Percentiles rank a stretch among this genome's conserved stretches.
Evolutionary conservation across 768 basidiomycete species (phyloP).

Genomic region (Lenzites betulinus): DNA sequence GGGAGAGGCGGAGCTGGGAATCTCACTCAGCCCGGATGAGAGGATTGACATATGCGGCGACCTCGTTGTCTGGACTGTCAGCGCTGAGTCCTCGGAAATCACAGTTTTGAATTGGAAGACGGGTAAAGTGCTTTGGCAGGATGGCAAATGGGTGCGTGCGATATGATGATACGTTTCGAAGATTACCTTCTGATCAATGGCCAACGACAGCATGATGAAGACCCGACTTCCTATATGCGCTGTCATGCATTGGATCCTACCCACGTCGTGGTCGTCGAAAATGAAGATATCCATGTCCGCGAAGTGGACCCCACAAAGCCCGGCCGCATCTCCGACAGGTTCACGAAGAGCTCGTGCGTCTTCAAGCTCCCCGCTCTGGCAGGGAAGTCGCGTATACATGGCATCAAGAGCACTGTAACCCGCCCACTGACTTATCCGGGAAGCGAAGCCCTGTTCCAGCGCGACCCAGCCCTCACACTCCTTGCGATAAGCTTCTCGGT

Average conservation of each 20-base stretch:
- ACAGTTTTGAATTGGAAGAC: conserved; percentile 12
- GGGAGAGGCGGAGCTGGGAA: not conserved
- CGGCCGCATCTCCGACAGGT: not conserved
- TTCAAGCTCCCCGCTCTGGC: not conserved
- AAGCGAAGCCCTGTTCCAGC: not conserved
- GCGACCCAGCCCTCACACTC: not conserved
- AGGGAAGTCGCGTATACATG: not conserved
- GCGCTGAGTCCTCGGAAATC: not conserved
- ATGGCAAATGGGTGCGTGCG: conserved; percentile 1
- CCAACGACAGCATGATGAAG: not conserved
- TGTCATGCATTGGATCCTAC: not conserved
- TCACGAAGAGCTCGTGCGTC: no score
- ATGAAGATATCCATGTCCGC: not conserved
- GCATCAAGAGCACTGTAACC: not conserved
- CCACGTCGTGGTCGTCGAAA: not conserved
- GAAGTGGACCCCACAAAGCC: not conserved
- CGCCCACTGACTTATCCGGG: not conserved
- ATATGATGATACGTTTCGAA: no score
- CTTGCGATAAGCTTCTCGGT: not conserved
- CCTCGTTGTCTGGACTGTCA: not conserved
- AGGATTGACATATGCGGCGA: conserved; percentile 1
- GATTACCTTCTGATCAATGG: not conserved
- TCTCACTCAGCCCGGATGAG: not conserved
- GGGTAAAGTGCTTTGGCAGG: not conserved
- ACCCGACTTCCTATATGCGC: not conserved